Evolutionary conservation across 78 protist species (phyloP), one percentile per base, ranked within the genome.

Genomic region (Parvularia atlantis): DNA sequence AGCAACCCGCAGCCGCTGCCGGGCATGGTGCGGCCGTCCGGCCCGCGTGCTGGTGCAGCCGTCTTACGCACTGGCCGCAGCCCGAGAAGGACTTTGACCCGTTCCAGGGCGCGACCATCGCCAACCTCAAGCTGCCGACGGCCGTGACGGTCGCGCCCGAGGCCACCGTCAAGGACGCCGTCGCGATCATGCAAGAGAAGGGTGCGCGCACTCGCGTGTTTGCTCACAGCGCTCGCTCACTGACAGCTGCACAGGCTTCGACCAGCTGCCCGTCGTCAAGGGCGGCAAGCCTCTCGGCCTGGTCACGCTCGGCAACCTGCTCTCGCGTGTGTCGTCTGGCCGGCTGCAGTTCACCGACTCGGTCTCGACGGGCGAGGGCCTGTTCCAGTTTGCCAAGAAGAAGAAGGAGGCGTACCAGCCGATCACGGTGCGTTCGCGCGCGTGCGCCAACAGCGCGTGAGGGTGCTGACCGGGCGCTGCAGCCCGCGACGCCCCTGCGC

Each of bases 201-300:
- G n/a, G 30, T 10, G 10, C 60, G 11, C 11, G 60, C 35, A 7
- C 22, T 33, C 10, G 11, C 2, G 2, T 22, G 13, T 9, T 5
- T n/a, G 35, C 35, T 20, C 59, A 22, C 14, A 2, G 31, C 4
- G 33, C 33, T 53, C 59, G 4, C 33, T 9, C 1, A 1, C 26
- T 35, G 63, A 14, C 56, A 7, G 39, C 13, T 16, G 69, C 14
- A 36, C 24, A 36, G 83, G 83, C 59, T 61, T 78, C 37, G 83
- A 78, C 46, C 66, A 69, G 53, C 33, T 78, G 9, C 83, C 83
- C 40, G 66, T 78, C 35, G 50, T 69, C 33, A 53, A 61, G 39
- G 56, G 14, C 41, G 17, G 36, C 66, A 16, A 63, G 68, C 19
- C 35, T 30, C 35, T 26, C 20, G 68, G 68, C 17, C 46, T 63